phyloP scores from a whole-genome alignment of 257 asterid species.

The Petunia secreta region DNA sequence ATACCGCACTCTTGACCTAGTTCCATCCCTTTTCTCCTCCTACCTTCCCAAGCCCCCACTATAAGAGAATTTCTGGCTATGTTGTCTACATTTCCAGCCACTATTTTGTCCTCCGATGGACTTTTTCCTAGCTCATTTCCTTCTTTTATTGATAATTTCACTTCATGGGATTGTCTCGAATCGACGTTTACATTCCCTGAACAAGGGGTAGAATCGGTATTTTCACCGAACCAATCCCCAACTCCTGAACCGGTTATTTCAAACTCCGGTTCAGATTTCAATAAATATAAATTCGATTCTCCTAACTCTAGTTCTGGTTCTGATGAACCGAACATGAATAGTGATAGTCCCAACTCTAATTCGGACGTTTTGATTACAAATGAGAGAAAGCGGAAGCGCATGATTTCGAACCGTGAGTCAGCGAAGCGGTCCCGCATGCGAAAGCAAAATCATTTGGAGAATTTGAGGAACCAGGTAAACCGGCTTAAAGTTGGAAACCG shows the following conservation, averaged over 20 bases:
- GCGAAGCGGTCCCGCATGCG: constrained; percentile 84
- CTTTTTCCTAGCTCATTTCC: constrained; percentile 39
- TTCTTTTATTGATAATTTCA: constrained; percentile 50
- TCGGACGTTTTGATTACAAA: constrained; percentile 38
- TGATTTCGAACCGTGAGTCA: constrained; percentile 86
- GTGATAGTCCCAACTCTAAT: constrained; percentile 25
- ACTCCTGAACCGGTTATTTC: constrained; percentile 49
- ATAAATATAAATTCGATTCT: constrained; percentile 27
- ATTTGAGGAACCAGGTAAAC: constrained; percentile 69
- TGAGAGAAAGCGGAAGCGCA: constrained; percentile 73
- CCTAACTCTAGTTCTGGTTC: constrained; percentile 39
- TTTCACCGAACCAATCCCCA: constrained; percentile 24
- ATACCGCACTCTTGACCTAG: constrained; percentile 48
- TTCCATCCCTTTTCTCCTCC: constrained; percentile 67
- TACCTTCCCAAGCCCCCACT: constrained; percentile 26
- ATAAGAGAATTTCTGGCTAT: constrained; percentile 48
- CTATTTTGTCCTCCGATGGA: constrained; percentile 36
- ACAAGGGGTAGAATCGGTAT: constrained; percentile 25
- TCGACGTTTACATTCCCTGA: constrained; percentile 30
- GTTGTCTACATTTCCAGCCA: constrained; percentile 58
- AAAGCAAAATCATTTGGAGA: constrained; percentile 73
- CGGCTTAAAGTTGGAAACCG: constrained; percentile 55
- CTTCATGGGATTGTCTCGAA: constrained; percentile 53
- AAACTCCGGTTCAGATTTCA: constrained; percentile 48
- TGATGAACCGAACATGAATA: constrained; percentile 34